A percentile compares a stretch with the other conserved stretches of the same genome.
These are phyloP conservation scores for Polychytrium aggregatum DNA, from an alignment of 192 early-diverging fungal species.

Conservation along the genomic window DNA sequence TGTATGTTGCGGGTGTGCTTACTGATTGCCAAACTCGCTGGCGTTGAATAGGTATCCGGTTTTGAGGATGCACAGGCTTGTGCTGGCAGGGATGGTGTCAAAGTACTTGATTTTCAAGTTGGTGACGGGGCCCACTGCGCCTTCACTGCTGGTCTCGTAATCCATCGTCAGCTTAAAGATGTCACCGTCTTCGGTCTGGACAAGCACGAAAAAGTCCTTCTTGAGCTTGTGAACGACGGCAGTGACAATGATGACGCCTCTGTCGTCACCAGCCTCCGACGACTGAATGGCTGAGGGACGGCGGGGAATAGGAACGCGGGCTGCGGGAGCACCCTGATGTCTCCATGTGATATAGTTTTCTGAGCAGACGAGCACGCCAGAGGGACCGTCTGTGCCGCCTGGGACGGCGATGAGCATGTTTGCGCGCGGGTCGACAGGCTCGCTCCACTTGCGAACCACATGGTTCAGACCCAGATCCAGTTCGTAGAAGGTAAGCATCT, in stretches of 20 bases:
- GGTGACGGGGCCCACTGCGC: constrained; percentile 27
- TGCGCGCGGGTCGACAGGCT: constrained; percentile 57
- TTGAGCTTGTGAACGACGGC: constrained; percentile 86
- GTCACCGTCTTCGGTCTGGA: constrained; percentile 88
- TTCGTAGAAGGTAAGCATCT: constrained; percentile 87
- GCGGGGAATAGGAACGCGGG: constrained; percentile 70
- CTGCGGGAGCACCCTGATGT: constrained; percentile 55
- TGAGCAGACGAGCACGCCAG: constrained; percentile 92
- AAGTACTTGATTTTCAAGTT: constrained; percentile 85
- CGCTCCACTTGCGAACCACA: constrained; percentile 93
- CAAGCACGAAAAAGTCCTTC: constrained; percentile 79
- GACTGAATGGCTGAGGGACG: constrained; percentile 54
- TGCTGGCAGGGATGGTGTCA: constrained; percentile 80
- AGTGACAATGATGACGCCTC: constrained; percentile 68
- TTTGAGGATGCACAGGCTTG: constrained; percentile 71
- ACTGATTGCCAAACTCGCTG: constrained; percentile 88
- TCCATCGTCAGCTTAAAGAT: constrained; percentile 89
- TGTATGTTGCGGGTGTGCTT: constrained; percentile 22
- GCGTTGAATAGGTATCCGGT: constrained; percentile 90
- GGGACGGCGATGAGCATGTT: constrained; percentile 79
- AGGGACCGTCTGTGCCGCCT: constrained; percentile 88
- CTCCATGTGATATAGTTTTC: constrained; percentile 81
- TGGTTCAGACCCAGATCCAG: constrained; percentile 98
- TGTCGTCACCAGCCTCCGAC: constrained; percentile 20
- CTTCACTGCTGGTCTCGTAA: constrained; percentile 46